Conservation (phyloP, 2,329 filamentous ascomycete genomes). For the Calycina marina region DNA sequence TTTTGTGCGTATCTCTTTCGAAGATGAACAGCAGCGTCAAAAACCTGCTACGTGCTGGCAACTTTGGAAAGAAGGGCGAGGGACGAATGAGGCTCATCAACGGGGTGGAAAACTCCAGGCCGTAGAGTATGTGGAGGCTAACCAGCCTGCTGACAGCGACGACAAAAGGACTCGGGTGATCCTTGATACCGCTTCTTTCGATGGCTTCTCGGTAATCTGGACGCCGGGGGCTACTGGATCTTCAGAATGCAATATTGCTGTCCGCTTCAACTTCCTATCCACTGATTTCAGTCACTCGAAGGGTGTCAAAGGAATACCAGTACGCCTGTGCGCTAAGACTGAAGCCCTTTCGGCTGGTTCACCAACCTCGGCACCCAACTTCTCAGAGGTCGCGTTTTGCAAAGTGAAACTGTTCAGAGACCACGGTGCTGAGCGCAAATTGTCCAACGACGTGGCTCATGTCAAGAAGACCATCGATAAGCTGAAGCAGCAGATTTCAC, state of each 20-base stretch:
- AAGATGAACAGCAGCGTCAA: constrained; percentile 83
- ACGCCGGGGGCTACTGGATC: constrained; percentile 53
- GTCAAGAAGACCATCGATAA: constrained; percentile 97
- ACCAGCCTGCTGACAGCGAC: constrained; percentile 43
- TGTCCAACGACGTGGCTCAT: constrained; percentile 87
- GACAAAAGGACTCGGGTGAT: constrained; percentile 55
- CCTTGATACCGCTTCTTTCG: constrained; percentile 68
- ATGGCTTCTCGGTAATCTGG: constrained; percentile 89
- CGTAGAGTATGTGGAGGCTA: constrained; percentile 75
- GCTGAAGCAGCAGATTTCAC: constrained; percentile 80
- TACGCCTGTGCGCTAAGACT: constrained; percentile 85
- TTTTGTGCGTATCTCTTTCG: constrained; percentile 88
- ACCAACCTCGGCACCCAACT: constrained; percentile 28
- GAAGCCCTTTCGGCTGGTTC: constrained; percentile 44
- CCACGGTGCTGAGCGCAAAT: constrained; percentile 85
- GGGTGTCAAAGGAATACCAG: constrained; percentile 93
- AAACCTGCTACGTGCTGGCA: constrained; percentile 77
- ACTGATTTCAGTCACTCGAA: constrained; percentile 99
- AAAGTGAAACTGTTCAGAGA: constrained; percentile 96
- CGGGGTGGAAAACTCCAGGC: constrained; percentile 84
- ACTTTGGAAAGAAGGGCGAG: constrained; percentile 89
- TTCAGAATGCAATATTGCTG: constrained; percentile 71
- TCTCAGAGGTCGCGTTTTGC: constrained; percentile 75
- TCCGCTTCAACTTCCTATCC: constrained; percentile 95
- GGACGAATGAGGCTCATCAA: constrained; percentile 91